A percentile compares a stretch with the other conserved stretches of the same genome.
phyloP scores from a whole-genome alignment of 345 rosid species.

The Gossypium bickii region DNA sequence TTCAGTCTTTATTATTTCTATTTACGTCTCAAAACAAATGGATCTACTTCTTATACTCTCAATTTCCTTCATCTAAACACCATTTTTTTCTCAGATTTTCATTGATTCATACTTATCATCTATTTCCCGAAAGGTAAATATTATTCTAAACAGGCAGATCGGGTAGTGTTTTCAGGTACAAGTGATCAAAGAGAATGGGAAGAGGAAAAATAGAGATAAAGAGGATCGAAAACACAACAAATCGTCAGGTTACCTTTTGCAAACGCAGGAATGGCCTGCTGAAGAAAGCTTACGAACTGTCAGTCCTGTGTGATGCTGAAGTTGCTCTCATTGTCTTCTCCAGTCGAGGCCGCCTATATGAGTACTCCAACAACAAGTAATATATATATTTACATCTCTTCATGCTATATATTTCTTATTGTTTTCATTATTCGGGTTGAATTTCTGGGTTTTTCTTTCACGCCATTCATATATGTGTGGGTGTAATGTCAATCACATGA shows the following conservation, averaged over 20 bases:
- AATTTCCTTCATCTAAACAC: neutral
- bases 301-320: slow-evolving; percentile 90
- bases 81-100: neutral
- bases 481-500: neutral
- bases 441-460: neutral
- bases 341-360: slow-evolving; percentile 92
- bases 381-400: slow-evolving; percentile 14
- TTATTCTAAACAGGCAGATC: neutral
- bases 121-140: neutral
- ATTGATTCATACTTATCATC: neutral
- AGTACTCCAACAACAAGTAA: slow-evolving; percentile 86
- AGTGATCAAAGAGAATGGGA: slow-evolving; percentile 45
- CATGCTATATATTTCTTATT: neutral
- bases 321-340: slow-evolving; percentile 96
- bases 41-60: slow-evolving; percentile 8
- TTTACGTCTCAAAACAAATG: neutral
- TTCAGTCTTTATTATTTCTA: neutral
- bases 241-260: slow-evolving; percentile 92
- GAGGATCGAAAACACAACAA: slow-evolving; percentile 94
- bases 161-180: neutral
- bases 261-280: slow-evolving; percentile 88
- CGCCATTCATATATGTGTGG: neutral
- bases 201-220: slow-evolving; percentile 98
- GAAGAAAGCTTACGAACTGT: slow-evolving; percentile 87
- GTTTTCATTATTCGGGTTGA: neutral